Percentiles rank a stretch among this genome's conserved stretches.
These are phyloP conservation scores for Sporothrix pseudoabietina DNA, from an alignment of 2,329 filamentous ascomycete species.

Conservation along the genomic window DNA sequence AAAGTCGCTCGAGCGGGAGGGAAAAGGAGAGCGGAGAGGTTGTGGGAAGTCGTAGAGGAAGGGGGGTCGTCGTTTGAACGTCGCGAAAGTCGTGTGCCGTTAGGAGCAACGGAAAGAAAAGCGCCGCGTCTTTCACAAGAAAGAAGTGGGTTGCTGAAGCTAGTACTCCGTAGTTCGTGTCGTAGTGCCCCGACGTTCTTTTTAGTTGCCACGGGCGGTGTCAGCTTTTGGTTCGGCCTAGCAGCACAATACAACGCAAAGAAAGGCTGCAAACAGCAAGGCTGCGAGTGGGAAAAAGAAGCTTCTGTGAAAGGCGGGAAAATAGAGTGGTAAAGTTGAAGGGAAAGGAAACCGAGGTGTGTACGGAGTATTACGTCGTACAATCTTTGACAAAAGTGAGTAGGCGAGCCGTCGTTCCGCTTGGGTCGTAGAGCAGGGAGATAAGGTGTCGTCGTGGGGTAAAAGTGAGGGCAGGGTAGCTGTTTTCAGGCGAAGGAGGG, in stretches of 20 bases:
- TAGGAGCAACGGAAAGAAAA: background rate
- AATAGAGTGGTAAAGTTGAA: background rate
- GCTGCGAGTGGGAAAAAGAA: background rate
- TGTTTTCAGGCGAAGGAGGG: background rate
- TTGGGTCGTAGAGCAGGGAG: background rate
- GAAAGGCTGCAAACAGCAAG: conserved; percentile 19
- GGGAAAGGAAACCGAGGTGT: background rate
- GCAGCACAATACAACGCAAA: conserved; percentile 19
- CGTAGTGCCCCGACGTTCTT: background rate
- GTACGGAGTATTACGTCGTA: background rate
- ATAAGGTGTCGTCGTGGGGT: background rate
- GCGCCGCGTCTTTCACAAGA: background rate
- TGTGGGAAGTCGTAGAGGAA: background rate
- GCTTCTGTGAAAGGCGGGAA: background rate
- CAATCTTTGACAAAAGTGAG: background rate
- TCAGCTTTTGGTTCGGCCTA: conserved; percentile 15
- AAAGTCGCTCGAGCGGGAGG: background rate
- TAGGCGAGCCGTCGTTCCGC: conserved; percentile 10
- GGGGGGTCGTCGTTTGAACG: background rate
- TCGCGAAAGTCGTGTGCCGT: background rate
- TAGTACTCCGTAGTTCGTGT: conserved; percentile 13
- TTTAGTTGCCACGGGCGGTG: conserved; percentile 21
- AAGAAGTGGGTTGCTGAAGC: conserved; percentile 12
- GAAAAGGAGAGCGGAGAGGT: background rate
- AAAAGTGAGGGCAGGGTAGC: background rate